phyloP scores from a whole-genome alignment of 331 rosid genomes.

The Pyrus hybrid region DNA sequence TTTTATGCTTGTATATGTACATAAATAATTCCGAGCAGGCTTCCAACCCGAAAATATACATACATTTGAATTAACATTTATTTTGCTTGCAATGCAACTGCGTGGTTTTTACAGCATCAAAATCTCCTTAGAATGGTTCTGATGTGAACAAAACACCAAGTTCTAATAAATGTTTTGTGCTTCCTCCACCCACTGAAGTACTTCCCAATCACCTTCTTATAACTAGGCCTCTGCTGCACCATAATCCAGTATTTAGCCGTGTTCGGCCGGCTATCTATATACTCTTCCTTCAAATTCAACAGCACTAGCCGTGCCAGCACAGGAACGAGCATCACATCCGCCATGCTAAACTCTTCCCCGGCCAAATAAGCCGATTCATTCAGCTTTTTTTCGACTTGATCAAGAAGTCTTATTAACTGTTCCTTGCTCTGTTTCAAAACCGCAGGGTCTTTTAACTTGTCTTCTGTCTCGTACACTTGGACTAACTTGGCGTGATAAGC shows the following conservation, averaged over 20 bases:
- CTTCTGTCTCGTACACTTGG: slow-evolving; percentile 77
- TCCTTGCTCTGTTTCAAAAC: slow-evolving; percentile 44
- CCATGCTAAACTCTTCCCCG: slow-evolving; percentile 79
- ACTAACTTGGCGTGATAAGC: slow-evolving; percentile 71
- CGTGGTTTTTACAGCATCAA: slow-evolving; percentile 19
- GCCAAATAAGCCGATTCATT: slow-evolving; percentile 49
- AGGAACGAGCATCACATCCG: slow-evolving; percentile 76
- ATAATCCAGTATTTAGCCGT: slow-evolving; percentile 62
- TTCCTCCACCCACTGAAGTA: slow-evolving; percentile 80
- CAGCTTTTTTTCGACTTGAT: slow-evolving; percentile 61
- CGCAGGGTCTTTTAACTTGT: slow-evolving; percentile 51
- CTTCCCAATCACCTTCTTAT: slow-evolving; percentile 77
- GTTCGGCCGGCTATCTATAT: slow-evolving; percentile 50
- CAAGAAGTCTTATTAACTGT: slow-evolving; percentile 58
- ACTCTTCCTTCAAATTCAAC: slow-evolving; percentile 60
- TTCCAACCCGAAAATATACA: not conserved
- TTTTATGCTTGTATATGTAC: too few relatives aligned
- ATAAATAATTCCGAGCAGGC: not conserved
- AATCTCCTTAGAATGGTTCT: slow-evolving; percentile 70
- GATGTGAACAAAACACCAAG: slow-evolving; percentile 71
- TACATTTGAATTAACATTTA: not conserved
- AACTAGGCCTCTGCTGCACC: slow-evolving; percentile 88
- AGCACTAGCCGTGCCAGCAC: slow-evolving; percentile 59
- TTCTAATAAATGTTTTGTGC: slow-evolving; percentile 61
- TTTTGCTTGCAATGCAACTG: not conserved